phyloP scores from a whole-genome alignment of 2,329 filamentous ascomycete species.

The Phoma sp. region DNA sequence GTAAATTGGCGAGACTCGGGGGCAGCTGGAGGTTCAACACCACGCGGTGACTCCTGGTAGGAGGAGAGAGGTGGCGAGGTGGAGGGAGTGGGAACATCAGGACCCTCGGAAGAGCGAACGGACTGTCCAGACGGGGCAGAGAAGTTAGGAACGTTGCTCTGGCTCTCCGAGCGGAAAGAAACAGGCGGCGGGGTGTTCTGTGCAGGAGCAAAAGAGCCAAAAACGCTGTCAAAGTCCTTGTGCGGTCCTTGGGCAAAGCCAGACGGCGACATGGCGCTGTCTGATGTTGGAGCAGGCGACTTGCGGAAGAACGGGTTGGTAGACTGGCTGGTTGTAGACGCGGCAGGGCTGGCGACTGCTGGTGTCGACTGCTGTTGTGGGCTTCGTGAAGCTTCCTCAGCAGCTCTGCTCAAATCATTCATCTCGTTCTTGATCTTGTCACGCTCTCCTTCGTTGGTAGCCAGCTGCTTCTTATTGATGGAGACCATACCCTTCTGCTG shows the following conservation, averaged over 20 bases:
- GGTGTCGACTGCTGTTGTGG: slow-evolving; percentile 48
- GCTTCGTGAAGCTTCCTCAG: slow-evolving; percentile 58
- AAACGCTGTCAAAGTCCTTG: slow-evolving; percentile 78
- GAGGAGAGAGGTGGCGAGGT: slow-evolving; percentile 67
- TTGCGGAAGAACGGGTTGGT: slow-evolving; percentile 96
- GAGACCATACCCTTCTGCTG: slow-evolving; percentile 96
- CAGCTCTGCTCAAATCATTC: slow-evolving; percentile 70
- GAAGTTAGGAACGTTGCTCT: slow-evolving; percentile 45
- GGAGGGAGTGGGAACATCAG: slow-evolving; percentile 66
- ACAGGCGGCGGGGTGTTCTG: slow-evolving; percentile 60
- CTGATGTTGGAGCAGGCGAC: slow-evolving; percentile 57
- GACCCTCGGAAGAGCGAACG: slow-evolving; percentile 55
- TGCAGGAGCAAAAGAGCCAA: slow-evolving; percentile 68
- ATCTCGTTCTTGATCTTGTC: slow-evolving; percentile 87
- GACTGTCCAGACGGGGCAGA: slow-evolving; percentile 52
- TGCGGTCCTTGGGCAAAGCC: slow-evolving; percentile 55
- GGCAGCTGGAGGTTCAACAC: slow-evolving; percentile 68
- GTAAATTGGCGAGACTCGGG: slow-evolving; percentile 79
- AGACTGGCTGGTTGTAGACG: slow-evolving; percentile 68
- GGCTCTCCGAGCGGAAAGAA: slow-evolving; percentile 66
- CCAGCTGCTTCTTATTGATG: slow-evolving; percentile 97
- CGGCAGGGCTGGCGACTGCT: slow-evolving; percentile 70
- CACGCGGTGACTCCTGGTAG: slow-evolving; percentile 62
- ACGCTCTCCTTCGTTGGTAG: slow-evolving; percentile 85
- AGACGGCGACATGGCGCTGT: slow-evolving; percentile 60